These are phyloP conservation scores for Sporothrix variecibatus DNA, from an alignment of 2,329 filamentous ascomycete genomes.

Conservation along the genomic window DNA sequence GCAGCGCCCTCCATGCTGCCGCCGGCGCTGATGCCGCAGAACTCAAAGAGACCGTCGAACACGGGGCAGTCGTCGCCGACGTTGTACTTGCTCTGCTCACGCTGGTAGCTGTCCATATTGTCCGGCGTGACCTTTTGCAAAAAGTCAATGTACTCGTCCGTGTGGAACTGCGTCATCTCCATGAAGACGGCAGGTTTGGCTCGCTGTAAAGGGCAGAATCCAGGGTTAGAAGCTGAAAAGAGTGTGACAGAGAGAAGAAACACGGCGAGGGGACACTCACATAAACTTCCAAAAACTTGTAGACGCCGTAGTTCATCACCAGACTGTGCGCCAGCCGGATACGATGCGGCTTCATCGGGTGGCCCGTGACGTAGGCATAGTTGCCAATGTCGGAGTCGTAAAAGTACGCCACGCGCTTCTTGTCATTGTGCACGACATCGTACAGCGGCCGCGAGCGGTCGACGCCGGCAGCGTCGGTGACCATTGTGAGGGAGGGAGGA, in stretches of 20 bases:
- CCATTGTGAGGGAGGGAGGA: constrained; percentile 26
- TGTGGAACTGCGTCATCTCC: constrained; percentile 93
- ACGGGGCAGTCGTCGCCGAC: constrained; percentile 97
- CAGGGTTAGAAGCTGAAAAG: constrained; percentile 19
- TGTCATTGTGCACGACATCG: constrained; percentile 46
- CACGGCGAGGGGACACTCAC: constrained; percentile 55
- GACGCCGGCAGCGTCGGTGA: constrained; percentile 41
- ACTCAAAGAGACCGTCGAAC: constrained; percentile 96
- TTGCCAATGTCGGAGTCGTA: constrained; percentile 98
- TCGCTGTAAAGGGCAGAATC: constrained; percentile 53
- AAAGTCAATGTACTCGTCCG: constrained; percentile 93
- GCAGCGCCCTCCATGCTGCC: constrained; percentile 92
- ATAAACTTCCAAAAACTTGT: constrained; percentile 96
- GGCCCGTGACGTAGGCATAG: constrained; percentile 93
- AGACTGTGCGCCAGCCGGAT: constrained; percentile 93
- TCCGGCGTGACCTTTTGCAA: constrained; percentile 93
- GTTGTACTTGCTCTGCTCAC: constrained; percentile 91
- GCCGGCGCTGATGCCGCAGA: constrained; percentile 91
- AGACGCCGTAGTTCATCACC: constrained; percentile 93
- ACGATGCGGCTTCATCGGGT: constrained; percentile 99
- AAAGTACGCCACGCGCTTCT: constrained; percentile 93
- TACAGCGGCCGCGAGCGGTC: constrained; percentile 50
- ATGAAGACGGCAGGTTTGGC: constrained; percentile 84
- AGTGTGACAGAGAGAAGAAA: neutral
- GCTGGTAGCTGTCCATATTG: constrained; percentile 92